A percentile compares a stretch with the other conserved stretches of the same genome.
Conservation (phyloP, 805 yeast species). For the Candida stauntonica region DNA sequence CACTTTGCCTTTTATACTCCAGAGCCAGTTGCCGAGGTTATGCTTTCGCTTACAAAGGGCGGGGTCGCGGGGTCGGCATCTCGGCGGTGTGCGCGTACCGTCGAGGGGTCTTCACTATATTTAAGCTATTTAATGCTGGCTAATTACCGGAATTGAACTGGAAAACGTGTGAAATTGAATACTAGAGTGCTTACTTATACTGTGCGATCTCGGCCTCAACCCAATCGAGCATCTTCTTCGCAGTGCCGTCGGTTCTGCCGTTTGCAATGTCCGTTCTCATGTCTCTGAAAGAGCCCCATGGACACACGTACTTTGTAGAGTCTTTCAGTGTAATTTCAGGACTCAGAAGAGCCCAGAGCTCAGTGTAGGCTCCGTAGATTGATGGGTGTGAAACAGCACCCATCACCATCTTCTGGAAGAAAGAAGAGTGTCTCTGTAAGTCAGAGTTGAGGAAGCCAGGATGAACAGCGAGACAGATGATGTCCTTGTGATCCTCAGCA, state of each 20-base stretch:
- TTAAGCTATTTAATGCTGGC: too few relatives aligned
- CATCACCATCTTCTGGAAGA: neutral
- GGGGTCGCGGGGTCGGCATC: neutral
- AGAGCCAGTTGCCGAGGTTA: neutral
- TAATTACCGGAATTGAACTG: too few relatives aligned
- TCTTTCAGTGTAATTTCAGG: constrained; percentile 33
- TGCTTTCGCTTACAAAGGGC: neutral
- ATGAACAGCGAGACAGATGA: constrained; percentile 34
- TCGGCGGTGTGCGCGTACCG: neutral
- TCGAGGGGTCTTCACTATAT: too few relatives aligned
- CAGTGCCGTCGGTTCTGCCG: constrained; percentile 31
- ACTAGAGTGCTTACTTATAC: constrained; percentile 11
- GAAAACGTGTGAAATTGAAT: too few relatives aligned
- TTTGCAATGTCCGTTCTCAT: constrained; percentile 34
- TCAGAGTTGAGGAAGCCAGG: constrained; percentile 40
- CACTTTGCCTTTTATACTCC: neutral
- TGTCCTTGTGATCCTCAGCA: constrained; percentile 28
- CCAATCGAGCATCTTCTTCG: constrained; percentile 32
- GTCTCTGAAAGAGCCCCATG: constrained; percentile 39
- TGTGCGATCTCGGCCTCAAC: constrained; percentile 27
- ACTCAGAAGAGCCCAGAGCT: constrained; percentile 37
- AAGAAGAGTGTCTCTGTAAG: constrained; percentile 26
- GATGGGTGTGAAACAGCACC: constrained; percentile 6
- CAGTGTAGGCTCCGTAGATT: constrained; percentile 40
- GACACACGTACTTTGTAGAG: constrained; percentile 35